These are phyloP conservation scores for Stachybotrys elegans DNA, from an alignment of 2,329 filamentous ascomycete species.

Conservation along the genomic window DNA sequence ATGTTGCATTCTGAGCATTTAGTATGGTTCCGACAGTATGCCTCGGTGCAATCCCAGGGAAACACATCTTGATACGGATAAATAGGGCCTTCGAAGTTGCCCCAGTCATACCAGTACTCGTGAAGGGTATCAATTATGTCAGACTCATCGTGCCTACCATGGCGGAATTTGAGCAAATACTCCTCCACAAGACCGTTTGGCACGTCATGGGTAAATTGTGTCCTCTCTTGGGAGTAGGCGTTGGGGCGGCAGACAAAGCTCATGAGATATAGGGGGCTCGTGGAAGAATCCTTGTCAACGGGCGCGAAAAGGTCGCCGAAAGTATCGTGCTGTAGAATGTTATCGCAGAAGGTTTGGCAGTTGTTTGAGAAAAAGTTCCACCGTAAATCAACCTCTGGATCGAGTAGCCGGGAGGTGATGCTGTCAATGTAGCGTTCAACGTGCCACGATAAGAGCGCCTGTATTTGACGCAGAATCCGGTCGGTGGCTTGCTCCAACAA, in stretches of 20 bases:
- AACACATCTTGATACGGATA: constrained; percentile 37
- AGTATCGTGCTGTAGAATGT: constrained; percentile 22
- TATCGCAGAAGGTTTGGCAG: constrained; percentile 32
- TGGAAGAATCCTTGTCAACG: neutral
- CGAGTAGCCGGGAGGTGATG: constrained; percentile 21
- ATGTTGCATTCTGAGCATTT: constrained; percentile 35
- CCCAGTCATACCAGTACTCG: constrained; percentile 44
- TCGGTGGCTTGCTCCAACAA: constrained; percentile 9
- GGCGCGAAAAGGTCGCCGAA: constrained; percentile 23
- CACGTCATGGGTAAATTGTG: constrained; percentile 28
- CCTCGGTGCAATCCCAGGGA: constrained; percentile 43
- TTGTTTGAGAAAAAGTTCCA: constrained; percentile 30
- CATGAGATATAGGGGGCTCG: constrained; percentile 27
- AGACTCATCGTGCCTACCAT: constrained; percentile 32
- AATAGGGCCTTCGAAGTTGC: constrained; percentile 29
- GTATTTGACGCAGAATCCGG: constrained; percentile 15
- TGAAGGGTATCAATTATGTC: constrained; percentile 37
- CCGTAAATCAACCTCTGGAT: constrained; percentile 17
- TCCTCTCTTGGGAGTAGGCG: constrained; percentile 17
- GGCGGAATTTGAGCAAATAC: constrained; percentile 33
- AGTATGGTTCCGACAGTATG: constrained; percentile 29
- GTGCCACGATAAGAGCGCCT: constrained; percentile 14
- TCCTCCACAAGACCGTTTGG: constrained; percentile 37
- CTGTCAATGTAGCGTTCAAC: constrained; percentile 24
- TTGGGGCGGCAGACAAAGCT: constrained; percentile 31